Evolutionary conservation across 352 stramenopile species (phyloP), one percentile per base, ranked within the genome.

Genomic region (Plasmopara muralis): DNA sequence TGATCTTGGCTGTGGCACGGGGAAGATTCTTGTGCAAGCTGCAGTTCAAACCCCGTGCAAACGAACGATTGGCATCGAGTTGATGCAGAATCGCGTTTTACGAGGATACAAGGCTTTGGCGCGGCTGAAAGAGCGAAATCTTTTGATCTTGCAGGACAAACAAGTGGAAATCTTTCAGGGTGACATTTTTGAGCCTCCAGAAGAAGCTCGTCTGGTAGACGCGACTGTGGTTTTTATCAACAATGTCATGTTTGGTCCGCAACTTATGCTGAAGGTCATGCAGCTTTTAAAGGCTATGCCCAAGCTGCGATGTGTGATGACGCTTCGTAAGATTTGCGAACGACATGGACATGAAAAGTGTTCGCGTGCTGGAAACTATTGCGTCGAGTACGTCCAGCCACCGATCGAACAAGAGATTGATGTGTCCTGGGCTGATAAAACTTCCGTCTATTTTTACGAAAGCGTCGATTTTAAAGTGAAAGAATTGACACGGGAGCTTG

Each of bases 151-250:
- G 18, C 52, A 48, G 1, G 55, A 60, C 41, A 93, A 89, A 47
- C 53, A 57, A n/a, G 59, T 89, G 13, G 48, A 70, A 16, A 81
- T 93, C 25, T 69, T 87, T 30, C 79, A 82, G 30, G 82, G 82
- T 8, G 82, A 93, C 34, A 88, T 93, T 10, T 85, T 76, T 55
- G 63, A 68, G 35, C 77, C 79, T 41, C 76, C 79, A 2, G 63
- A 70, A 20, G 47, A 60, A 18, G 72, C 77, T 12, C 58, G 72
- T 16, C 64, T 90, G 51, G 72, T 72, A 66, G 79, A 90, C 28
- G 82, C 82, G 16, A 90, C 82, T 0, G 82, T 93, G 37, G 72
- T 90, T 39, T 93, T 93, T 51, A 89, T 93, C 56, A 93, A 93
- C 62, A 92, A 92, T 50, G 82, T 93, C 13, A 83, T 83, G 61